These are phyloP conservation scores for Tricholoma hemisulphureum DNA, from an alignment of 768 basidiomycete species.

Conservation along the genomic window DNA sequence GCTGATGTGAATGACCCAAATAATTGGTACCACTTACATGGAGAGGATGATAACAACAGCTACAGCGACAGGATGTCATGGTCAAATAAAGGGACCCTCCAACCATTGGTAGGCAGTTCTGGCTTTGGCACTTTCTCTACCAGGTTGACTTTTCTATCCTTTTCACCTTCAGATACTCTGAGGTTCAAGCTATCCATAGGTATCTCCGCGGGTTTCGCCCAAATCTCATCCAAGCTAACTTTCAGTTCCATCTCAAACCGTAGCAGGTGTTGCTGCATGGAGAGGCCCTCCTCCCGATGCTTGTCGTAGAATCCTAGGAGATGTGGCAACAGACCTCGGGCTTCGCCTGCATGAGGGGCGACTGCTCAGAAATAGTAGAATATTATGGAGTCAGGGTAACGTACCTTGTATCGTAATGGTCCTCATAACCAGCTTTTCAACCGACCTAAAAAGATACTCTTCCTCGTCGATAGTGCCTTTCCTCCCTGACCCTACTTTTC, in stretches of 20 bases:
- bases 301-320: constrained; percentile 65
- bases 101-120: constrained; percentile 37
- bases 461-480: constrained; percentile 98
- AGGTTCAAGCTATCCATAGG: constrained; percentile 46
- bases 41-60: no score
- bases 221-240: constrained; percentile 61
- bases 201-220: constrained; percentile 45
- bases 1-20: no score
- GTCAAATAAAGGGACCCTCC: constrained; percentile 46
- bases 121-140: constrained; percentile 55
- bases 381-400: constrained; percentile 14
- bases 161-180: constrained; percentile 55
- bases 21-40: no score
- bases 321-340: constrained; percentile 67
- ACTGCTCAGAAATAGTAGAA: not conserved
- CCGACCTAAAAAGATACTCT: constrained; percentile 84
- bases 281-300: constrained; percentile 65
- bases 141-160: constrained; percentile 45
- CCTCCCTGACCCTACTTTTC: constrained; percentile 83
- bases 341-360: constrained; percentile 54
- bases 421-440: constrained; percentile 70
- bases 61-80: no score
- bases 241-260: constrained; percentile 58
- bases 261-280: constrained; percentile 59
- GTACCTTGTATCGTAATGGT: constrained; percentile 64